Evolutionary conservation across 805 yeast species (phyloP).

Genomic region (Candida sonorensis): DNA sequence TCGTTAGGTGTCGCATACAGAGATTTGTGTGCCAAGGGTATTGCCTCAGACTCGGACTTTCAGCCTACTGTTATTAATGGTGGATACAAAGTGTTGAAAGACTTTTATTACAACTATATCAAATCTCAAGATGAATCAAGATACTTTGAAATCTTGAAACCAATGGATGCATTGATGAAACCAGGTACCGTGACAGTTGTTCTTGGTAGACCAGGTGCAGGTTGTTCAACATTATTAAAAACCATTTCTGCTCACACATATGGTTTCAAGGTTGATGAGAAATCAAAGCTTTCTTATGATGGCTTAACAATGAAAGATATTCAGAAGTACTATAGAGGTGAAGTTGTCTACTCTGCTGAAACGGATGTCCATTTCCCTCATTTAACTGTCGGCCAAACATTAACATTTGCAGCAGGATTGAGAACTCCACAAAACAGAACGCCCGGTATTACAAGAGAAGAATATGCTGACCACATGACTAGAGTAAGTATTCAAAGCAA

Average conservation of each 20-base stretch:
- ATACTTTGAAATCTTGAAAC: conserved; percentile 48
- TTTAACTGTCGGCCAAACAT: conserved; percentile 59
- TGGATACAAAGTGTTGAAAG: conserved; percentile 29
- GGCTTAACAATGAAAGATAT: conserved; percentile 50
- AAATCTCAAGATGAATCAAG: conserved; percentile 24
- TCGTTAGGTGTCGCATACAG: conserved; percentile 54
- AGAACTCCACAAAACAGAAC: conserved; percentile 58
- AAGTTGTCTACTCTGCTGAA: conserved; percentile 65
- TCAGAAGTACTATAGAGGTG: conserved; percentile 51
- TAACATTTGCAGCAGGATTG: conserved; percentile 54
- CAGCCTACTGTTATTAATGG: conserved; percentile 51
- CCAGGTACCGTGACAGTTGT: conserved; percentile 68
- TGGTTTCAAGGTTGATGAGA: conserved; percentile 45
- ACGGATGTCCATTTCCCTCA: conserved; percentile 64
- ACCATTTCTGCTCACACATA: conserved; percentile 52
- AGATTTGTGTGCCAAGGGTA: conserved; percentile 54
- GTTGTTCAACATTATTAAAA: conserved; percentile 63
- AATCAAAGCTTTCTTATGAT: conserved; percentile 43
- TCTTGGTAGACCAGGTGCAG: conserved; percentile 79
- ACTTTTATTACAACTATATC: conserved; percentile 17
- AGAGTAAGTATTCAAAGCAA: conserved; percentile 31
- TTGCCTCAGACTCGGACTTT: conserved; percentile 62
- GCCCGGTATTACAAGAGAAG: conserved; percentile 51
- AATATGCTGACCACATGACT: conserved; percentile 46
- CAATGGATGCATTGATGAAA: conserved; percentile 56